A percentile compares a stretch with the other conserved stretches of the same genome.
Conservation (phyloP, 495 filamentous ascomycete genomes). For the Cercophora samala region DNA sequence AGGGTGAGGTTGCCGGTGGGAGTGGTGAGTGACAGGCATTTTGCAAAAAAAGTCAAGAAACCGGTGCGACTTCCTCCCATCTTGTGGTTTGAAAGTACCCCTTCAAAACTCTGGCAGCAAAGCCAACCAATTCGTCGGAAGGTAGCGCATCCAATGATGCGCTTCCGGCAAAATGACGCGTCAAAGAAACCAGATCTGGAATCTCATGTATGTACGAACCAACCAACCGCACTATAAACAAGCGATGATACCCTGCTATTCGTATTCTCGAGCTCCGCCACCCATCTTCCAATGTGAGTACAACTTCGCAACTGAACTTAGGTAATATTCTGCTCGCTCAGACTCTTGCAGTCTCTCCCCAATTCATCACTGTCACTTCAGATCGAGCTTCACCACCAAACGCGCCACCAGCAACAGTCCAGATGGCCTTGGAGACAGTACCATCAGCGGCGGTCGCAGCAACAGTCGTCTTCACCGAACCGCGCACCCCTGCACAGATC, state of each 20-base stretch:
- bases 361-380: not conserved
- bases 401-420: not conserved
- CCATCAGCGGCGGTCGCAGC: not conserved
- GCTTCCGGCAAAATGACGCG: not conserved
- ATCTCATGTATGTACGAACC: not conserved
- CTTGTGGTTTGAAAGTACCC: not conserved
- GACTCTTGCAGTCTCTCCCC: not conserved
- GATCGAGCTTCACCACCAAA: no score
- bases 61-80: not conserved
- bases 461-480: not conserved
- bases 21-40: not conserved
- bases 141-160: not conserved
- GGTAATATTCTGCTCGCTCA: no score
- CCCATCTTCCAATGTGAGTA: not conserved
- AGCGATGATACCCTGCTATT: not conserved
- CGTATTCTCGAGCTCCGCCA: not conserved
- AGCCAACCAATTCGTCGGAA: not conserved
- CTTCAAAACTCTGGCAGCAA: not conserved
- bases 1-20: conserved; percentile 14
- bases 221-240: not conserved
- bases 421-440: not conserved
- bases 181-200: not conserved
- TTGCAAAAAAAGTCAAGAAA: not conserved
- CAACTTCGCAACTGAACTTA: no score
- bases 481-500: not conserved